These are phyloP conservation scores for Crinitomyces ghanaensis DNA, from an alignment of 805 yeast species.

Conservation along the genomic window DNA sequence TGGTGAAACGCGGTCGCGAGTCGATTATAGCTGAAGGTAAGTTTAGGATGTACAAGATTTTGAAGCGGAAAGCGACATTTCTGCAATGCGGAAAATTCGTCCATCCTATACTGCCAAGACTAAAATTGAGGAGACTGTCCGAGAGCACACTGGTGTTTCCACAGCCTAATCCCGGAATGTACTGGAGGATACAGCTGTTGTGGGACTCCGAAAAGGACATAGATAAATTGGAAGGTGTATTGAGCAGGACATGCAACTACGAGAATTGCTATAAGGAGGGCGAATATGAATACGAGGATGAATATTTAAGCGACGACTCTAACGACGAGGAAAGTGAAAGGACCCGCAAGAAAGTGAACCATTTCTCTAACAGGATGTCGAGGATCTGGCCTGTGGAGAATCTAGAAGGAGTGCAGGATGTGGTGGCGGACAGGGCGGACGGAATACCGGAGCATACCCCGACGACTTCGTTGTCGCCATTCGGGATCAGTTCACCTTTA, in stretches of 20 bases:
- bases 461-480: too few species aligned
- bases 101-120: slow-evolving; percentile 60
- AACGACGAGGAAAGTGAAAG: neutral
- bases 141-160: slow-evolving; percentile 45
- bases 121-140: slow-evolving; percentile 43
- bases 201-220: neutral
- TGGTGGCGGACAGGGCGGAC: too few species aligned
- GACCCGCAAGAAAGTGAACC: too few species aligned
- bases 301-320: neutral
- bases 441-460: too few species aligned
- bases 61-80: slow-evolving; percentile 46
- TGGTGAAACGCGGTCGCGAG: too few species aligned
- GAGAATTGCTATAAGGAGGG: neutral
- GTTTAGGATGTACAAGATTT: slow-evolving; percentile 48
- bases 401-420: too few species aligned
- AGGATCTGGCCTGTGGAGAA: too few species aligned
- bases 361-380: too few species aligned
- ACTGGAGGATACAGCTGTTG: slow-evolving; percentile 43
- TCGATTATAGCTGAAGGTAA: slow-evolving; percentile 45
- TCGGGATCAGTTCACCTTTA: too few species aligned
- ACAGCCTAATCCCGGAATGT: slow-evolving; percentile 62
- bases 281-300: neutral
- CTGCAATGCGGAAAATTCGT: slow-evolving; percentile 58
- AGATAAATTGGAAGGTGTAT: neutral
- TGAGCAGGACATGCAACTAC: neutral